These are phyloP conservation scores for Protea cynaroides DNA, from an alignment of 164 flowering plant genomes.

Conservation along the genomic window DNA sequence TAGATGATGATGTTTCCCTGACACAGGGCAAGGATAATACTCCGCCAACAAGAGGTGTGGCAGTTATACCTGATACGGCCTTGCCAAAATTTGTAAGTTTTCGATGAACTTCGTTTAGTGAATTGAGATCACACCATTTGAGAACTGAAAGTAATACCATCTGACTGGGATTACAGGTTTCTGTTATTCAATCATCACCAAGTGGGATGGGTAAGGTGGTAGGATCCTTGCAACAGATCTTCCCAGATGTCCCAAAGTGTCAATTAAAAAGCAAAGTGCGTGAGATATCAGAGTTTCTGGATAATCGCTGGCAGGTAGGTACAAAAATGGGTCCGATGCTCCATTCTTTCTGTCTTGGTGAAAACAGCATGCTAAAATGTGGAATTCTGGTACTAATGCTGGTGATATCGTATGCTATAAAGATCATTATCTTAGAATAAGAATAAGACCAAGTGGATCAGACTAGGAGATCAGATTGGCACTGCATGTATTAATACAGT, in stretches of 20 bases:
- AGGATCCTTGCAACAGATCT: constrained; percentile 51
- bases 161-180: constrained; percentile 41
- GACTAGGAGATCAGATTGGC: no score
- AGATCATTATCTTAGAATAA: no score
- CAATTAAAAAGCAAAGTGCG: constrained; percentile 68
- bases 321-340: neutral
- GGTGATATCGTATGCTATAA: neutral
- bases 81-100: constrained; percentile 66
- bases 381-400: neutral
- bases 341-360: neutral
- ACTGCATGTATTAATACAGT: no score
- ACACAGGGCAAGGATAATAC: constrained; percentile 23
- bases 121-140: neutral
- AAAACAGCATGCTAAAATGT: neutral
- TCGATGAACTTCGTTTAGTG: neutral
- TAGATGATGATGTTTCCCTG: constrained; percentile 31
- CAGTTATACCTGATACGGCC: constrained; percentile 42
- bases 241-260: constrained; percentile 52
- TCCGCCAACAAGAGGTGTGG: constrained; percentile 19
- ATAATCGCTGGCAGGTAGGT: constrained; percentile 84
- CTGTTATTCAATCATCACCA: constrained; percentile 45
- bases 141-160: neutral
- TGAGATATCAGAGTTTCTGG: constrained; percentile 69
- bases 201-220: constrained; percentile 58
- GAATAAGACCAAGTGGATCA: no score